Base-by-base conservation (phyloP, 768 basidiomycete genomes). In the Fomitopsis pulvina region DNA sequence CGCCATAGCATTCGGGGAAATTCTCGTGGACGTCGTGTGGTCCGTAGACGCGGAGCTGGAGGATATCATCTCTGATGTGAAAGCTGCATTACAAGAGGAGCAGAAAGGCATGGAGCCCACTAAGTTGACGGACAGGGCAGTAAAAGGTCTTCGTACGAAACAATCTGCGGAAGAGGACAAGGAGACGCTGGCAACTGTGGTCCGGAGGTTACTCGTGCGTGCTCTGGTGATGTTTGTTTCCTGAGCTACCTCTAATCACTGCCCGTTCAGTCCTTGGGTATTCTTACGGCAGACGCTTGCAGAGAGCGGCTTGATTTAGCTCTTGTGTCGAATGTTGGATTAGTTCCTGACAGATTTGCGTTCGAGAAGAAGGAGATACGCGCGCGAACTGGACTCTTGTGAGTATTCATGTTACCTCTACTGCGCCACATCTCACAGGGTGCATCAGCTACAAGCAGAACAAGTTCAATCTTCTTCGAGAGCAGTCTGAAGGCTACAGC, bases 401-500 rank as follows among this genome's bases (percentile, higher is more conserved):
- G 65, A 67, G 89, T 77, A 8, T 28, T 7, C 40, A 41, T 28
- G 30, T 26, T 26, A 4, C n/a, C 48, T 1, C 24, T 21, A 3
- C 18, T 30, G 26, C 40, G 1, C 4, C 27, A 22, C 14, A 46
- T 50, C 45, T 32, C 51, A 21, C 39, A 53, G 21, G 22, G 16
- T 47, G n/a, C 62, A n/a, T n/a, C n/a, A 94, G 91, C 64, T 95
- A 93, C 72, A 93, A 92, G 66, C 95, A 99, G 67, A 92, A 92
- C 71, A 99, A 98, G 68, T 95, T 94, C 74, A 99, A 98, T 63
- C 79, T 99, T 32, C 79, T 97, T 14, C 86, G 96, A 30, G 96
- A 99, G 70, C 91, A 96, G 60, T 93, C 93, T 0, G 95, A 98
- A 71, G 96, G 96, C 7, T 99, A 92, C 70, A 91, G 91, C 64